phyloP scores from a whole-genome alignment of 163 green algal species.

The Scenedesmus sp. region DNA sequence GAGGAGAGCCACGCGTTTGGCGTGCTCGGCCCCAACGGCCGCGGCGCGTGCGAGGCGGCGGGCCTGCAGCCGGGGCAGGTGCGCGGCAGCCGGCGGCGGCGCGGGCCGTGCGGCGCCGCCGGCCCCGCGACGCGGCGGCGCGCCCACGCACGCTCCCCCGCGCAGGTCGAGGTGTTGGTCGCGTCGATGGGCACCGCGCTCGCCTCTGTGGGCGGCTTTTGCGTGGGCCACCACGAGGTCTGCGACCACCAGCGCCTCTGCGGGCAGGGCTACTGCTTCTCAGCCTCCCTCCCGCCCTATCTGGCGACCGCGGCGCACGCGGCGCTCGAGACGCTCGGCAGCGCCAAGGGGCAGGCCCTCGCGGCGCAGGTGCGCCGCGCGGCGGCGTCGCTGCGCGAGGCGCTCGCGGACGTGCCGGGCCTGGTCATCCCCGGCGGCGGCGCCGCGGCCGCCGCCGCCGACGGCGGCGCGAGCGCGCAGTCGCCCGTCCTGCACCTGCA shows the following conservation, averaged over 20 bases:
- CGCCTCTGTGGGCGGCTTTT: conserved; percentile 93
- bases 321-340: conserved; percentile 48
- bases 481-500: conserved; percentile 61
- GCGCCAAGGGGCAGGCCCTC: neutral
- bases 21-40: conserved; percentile 86
- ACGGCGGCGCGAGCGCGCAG: conserved; percentile 7
- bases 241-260: conserved; percentile 92
- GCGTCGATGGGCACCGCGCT: conserved; percentile 84
- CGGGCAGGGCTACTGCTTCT: conserved; percentile 96
- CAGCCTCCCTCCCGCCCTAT: conserved; percentile 93
- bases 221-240: conserved; percentile 74
- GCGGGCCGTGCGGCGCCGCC: too few relatives aligned
- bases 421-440: neutral
- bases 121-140: neutral
- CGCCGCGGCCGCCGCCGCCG: conserved; percentile 29
- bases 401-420: conserved; percentile 14
- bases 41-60: conserved; percentile 90
- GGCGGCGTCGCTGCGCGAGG: conserved; percentile 1
- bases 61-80: conserved; percentile 71
- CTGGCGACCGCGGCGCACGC: conserved; percentile 74
- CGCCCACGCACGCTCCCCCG: too few relatives aligned
- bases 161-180: conserved; percentile 64
- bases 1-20: conserved; percentile 94
- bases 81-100: neutral
- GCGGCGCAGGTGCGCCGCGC: conserved; percentile 29